These are phyloP conservation scores for Stephanodiscus triporus DNA, from an alignment of 108 stramenopile species.

Conservation along the genomic window DNA sequence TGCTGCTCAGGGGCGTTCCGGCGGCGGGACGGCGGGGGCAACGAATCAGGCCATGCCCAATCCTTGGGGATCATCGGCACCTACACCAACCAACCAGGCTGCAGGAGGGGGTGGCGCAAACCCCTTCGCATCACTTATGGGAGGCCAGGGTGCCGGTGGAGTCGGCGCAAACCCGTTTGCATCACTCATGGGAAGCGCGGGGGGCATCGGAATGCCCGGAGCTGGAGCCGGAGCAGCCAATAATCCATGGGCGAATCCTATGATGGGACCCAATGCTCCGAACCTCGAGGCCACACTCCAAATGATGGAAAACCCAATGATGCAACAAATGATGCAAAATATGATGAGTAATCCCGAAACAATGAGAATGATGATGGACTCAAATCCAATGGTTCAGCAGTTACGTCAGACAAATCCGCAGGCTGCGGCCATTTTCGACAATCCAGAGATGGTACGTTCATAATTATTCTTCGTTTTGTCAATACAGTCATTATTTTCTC, in stretches of 20 bases:
- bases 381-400: conserved; percentile 54
- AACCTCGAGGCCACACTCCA: conserved; percentile 77
- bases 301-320: conserved; percentile 78
- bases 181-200: conserved; percentile 46
- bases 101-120: conserved; percentile 38
- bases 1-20: conserved; percentile 26
- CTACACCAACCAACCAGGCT: conserved; percentile 1
- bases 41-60: conserved; percentile 92
- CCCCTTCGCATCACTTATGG: conserved; percentile 45
- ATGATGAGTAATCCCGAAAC: conserved; percentile 64
- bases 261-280: conserved; percentile 55
- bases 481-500: not conserved
- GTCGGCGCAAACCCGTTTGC: conserved; percentile 44
- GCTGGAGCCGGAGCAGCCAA: conserved; percentile 34
- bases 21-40: conserved; percentile 67
- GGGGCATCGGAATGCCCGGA: conserved; percentile 33
- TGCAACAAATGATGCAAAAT: conserved; percentile 75
- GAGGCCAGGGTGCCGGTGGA: conserved; percentile 47
- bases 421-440: conserved; percentile 46
- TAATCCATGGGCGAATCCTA: conserved; percentile 58
- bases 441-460: conserved; percentile 45
- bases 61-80: conserved; percentile 70
- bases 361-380: conserved; percentile 60
- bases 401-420: conserved; percentile 58
- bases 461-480: not conserved